phyloP scores from a whole-genome alignment of 1,284 basidiomycete genomes.

The Polyporus tsugae region DNA sequence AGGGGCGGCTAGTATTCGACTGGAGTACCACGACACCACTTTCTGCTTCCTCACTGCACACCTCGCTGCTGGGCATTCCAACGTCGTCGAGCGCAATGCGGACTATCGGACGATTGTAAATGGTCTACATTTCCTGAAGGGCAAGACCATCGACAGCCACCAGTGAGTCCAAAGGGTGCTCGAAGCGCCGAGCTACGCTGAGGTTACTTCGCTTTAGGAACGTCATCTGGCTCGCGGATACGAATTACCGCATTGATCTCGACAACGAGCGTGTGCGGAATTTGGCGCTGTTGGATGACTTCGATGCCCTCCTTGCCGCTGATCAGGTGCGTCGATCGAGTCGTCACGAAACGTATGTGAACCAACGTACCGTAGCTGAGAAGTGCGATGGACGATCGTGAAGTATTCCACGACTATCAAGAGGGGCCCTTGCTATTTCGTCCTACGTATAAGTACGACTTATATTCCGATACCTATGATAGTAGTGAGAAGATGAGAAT shows the following conservation, averaged over 20 bases:
- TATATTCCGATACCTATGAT: constrained; percentile 89
- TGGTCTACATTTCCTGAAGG: constrained; percentile 88
- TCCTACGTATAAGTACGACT: constrained; percentile 91
- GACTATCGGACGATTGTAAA: constrained; percentile 91
- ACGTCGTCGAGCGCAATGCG: constrained; percentile 90
- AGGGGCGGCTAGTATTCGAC: constrained; percentile 91
- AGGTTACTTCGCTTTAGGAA: constrained; percentile 57
- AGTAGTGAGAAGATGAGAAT: constrained; percentile 96
- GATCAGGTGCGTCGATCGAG: constrained; percentile 75
- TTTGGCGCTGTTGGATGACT: constrained; percentile 68
- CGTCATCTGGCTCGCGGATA: constrained; percentile 94
- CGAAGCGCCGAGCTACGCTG: background rate
- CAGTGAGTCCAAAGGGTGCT: constrained; percentile 64
- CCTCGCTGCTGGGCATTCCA: constrained; percentile 92
- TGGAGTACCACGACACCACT: constrained; percentile 90
- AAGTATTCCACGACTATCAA: constrained; percentile 85
- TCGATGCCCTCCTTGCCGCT: constrained; percentile 77
- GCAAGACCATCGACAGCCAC: constrained; percentile 89
- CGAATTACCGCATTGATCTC: constrained; percentile 93
- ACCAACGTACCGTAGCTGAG: constrained; percentile 58
- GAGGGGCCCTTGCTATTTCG: constrained; percentile 91
- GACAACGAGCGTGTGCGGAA: constrained; percentile 83
- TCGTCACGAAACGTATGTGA: background rate
- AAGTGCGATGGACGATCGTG: constrained; percentile 71
- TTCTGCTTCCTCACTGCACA: constrained; percentile 98